These are phyloP conservation scores for Maudiozyma pseudohumilis DNA, from an alignment of 805 yeast species.

Conservation along the genomic window DNA sequence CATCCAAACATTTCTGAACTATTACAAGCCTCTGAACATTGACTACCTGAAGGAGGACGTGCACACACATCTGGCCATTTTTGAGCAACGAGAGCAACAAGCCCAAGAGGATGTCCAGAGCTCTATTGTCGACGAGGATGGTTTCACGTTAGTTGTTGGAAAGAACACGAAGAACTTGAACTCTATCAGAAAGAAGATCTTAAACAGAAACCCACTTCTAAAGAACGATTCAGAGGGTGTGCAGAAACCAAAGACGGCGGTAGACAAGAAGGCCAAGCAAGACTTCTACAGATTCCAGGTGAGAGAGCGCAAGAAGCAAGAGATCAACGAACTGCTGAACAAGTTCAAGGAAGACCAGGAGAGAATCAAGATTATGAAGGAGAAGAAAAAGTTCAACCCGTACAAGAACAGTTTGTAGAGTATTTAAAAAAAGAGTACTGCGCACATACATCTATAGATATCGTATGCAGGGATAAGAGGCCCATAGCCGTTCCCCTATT, in stretches of 20 bases:
- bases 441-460: too few relatives aligned
- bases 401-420: slow-evolving; percentile 35
- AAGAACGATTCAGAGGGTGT: slow-evolving; percentile 22
- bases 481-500: neutral
- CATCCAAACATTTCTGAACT: slow-evolving; percentile 33
- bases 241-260: slow-evolving; percentile 32
- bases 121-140: slow-evolving; percentile 78
- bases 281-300: slow-evolving; percentile 96
- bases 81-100: slow-evolving; percentile 60
- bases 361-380: slow-evolving; percentile 66
- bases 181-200: slow-evolving; percentile 26
- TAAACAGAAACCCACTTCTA: slow-evolving; percentile 27
- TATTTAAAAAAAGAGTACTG: neutral
- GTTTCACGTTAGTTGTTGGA: slow-evolving; percentile 85
- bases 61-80: slow-evolving; percentile 50
- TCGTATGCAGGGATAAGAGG: too few relatives aligned
- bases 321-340: slow-evolving; percentile 74
- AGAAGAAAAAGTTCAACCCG: slow-evolving; percentile 77
- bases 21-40: slow-evolving; percentile 37
- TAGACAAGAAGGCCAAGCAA: slow-evolving; percentile 56
- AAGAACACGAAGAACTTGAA: slow-evolving; percentile 69
- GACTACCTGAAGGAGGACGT: slow-evolving; percentile 46
- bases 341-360: slow-evolving; percentile 90
- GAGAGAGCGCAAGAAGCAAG: slow-evolving; percentile 84
- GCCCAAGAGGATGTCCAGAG: slow-evolving; percentile 47